Evolutionary conservation across 805 yeast species (phyloP), one percentile per base, ranked within the genome.

Genomic region (Cephaloascus albidus): DNA sequence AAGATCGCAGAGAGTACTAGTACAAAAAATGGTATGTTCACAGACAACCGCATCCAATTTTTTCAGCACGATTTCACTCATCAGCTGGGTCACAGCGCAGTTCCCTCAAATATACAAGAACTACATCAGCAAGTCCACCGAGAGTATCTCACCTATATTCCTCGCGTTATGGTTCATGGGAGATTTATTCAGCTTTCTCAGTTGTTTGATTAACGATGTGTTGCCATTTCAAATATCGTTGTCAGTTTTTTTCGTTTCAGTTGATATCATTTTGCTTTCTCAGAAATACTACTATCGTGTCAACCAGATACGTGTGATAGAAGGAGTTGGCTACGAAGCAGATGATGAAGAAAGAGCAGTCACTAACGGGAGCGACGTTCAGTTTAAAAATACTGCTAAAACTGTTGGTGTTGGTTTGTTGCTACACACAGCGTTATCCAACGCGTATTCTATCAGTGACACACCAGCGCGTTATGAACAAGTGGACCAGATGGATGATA

Each of bases 21-120:
- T 16, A 19, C 34, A 27, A 36, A 38, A 38, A 40, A 37, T 40
- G 42, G 36, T 18, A 23, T 16, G 19, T 18, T 28, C 18, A 35
- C 17, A 15, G 34, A 31, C 8, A 10, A 16, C 15, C 33, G 16
- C 30, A 8, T 19, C 30, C 36, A 20, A 19, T 15, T 45, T 55
- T 31, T 58, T 65, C 40, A 65, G 71, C 38, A 50, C 54, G 43
- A 33, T 53, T 31, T 65, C 72, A 16, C 47, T 64, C 36, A 45
- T 43, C 10, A 60, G 68, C 48, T 66, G 72, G 72, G 51, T 62
- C 37, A 61, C 62, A 47, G 72, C 72, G 4, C 72, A 66, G 48
- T 43, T 59, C 12, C 72, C 72, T 3, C 72, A 66, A 42, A 64
- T 66, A 8, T 44, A 52, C 30, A 45, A 57, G 38, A 66, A 66